Evolutionary conservation across 2,329 filamentous ascomycete species (phyloP).

Genomic region (Fusarium zealandicum): DNA sequence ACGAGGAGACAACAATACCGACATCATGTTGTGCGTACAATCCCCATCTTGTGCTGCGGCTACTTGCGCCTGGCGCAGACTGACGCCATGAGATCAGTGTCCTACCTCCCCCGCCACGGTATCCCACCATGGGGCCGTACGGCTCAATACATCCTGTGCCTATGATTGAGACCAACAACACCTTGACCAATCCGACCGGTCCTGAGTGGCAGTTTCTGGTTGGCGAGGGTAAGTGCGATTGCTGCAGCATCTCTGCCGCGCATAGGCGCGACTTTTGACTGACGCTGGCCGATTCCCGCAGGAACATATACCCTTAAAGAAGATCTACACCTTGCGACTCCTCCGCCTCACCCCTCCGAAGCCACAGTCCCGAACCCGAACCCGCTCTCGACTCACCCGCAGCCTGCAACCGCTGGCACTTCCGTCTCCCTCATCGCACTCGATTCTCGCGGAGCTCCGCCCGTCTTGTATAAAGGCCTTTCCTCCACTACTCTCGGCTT

Average conservation of each 20-base stretch:
- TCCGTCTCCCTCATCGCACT: slow-evolving; percentile 81
- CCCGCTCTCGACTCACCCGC: slow-evolving; percentile 83
- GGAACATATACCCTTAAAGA: slow-evolving; percentile 91
- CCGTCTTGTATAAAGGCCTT: slow-evolving; percentile 62
- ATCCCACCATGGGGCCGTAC: slow-evolving; percentile 76
- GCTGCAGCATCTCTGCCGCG: background rate
- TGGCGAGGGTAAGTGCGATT: slow-evolving; percentile 74
- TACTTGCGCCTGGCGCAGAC: slow-evolving; percentile 25
- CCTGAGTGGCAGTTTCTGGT: slow-evolving; percentile 90
- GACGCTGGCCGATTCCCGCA: slow-evolving; percentile 47
- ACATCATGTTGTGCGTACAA: slow-evolving; percentile 40
- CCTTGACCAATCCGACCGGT: slow-evolving; percentile 78
- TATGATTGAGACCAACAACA: slow-evolving; percentile 94
- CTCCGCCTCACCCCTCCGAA: slow-evolving; percentile 94
- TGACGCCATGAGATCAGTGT: slow-evolving; percentile 62
- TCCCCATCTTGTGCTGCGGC: background rate
- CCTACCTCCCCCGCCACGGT: slow-evolving; percentile 85
- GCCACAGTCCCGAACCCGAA: slow-evolving; percentile 87
- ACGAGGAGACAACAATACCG: background rate
- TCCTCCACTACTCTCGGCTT: slow-evolving; percentile 59
- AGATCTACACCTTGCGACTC: slow-evolving; percentile 89
- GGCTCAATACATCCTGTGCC: slow-evolving; percentile 72
- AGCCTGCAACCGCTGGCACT: slow-evolving; percentile 84
- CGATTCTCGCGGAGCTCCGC: slow-evolving; percentile 64
- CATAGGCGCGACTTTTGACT: background rate